Percentiles rank a stretch among this genome's conserved stretches.
phyloP scores from a whole-genome alignment of 2,329 filamentous ascomycete genomes.

The Grosmannia penicillata region DNA sequence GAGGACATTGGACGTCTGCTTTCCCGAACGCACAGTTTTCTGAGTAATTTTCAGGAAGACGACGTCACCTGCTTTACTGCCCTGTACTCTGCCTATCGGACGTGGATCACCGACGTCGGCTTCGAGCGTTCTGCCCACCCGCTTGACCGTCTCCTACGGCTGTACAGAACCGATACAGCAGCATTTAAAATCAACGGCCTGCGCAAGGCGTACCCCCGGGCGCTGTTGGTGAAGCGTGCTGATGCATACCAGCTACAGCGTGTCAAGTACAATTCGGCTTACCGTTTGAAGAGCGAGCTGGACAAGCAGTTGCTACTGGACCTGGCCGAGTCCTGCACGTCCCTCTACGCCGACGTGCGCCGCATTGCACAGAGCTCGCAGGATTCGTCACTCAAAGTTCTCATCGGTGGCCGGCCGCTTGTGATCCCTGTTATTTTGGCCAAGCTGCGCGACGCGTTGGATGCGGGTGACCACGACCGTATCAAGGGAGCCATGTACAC shows the following conservation, averaged over 20 bases:
- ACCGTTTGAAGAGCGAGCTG: slow-evolving; percentile 75
- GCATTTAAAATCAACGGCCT: slow-evolving; percentile 91
- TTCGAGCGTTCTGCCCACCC: slow-evolving; percentile 92
- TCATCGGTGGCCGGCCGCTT: slow-evolving; percentile 75
- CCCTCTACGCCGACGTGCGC: slow-evolving; percentile 89
- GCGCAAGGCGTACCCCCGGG: slow-evolving; percentile 81
- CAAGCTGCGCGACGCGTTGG: slow-evolving; percentile 63
- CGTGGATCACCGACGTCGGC: slow-evolving; percentile 95
- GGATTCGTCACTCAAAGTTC: slow-evolving; percentile 82
- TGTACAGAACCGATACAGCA: slow-evolving; percentile 75
- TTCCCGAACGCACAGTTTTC: slow-evolving; percentile 71
- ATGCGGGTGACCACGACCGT: slow-evolving; percentile 67
- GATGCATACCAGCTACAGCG: slow-evolving; percentile 91
- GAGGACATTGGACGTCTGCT: slow-evolving; percentile 67
- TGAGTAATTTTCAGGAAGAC: slow-evolving; percentile 75
- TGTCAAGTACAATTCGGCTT: slow-evolving; percentile 83
- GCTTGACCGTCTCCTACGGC: slow-evolving; percentile 68
- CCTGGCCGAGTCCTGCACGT: slow-evolving; percentile 78
- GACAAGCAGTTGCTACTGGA: slow-evolving; percentile 77
- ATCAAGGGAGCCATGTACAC: slow-evolving; percentile 95
- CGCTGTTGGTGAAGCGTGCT: slow-evolving; percentile 80
- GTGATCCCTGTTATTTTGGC: slow-evolving; percentile 81
- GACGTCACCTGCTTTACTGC: slow-evolving; percentile 93
- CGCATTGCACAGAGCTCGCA: slow-evolving; percentile 81
- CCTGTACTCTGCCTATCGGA: slow-evolving; percentile 80